Evolutionary conservation across 1,284 basidiomycete genomes (phyloP).

Genomic region (Trametes polyzona): DNA sequence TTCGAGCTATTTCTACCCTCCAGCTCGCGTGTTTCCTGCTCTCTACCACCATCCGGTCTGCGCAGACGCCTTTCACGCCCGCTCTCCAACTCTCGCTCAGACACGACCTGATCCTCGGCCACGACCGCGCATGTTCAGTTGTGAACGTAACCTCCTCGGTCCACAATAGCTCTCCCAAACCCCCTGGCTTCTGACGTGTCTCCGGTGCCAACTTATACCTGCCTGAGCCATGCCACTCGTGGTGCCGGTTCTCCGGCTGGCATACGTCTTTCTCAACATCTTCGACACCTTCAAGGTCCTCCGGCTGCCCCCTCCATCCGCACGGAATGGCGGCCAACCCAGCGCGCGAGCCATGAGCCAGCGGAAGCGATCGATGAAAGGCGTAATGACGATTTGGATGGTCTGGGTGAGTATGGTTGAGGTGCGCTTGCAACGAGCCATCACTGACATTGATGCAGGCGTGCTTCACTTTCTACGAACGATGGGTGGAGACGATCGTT

Average conservation of each 20-base stretch:
- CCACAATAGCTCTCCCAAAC: background rate
- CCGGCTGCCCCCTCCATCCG: slow-evolving; percentile 63
- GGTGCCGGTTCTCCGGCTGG: slow-evolving; percentile 66
- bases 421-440: background rate
- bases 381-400: slow-evolving; percentile 79
- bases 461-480: slow-evolving; percentile 65
- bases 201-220: slow-evolving; percentile 4
- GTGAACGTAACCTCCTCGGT: background rate
- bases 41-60: slow-evolving; percentile 16
- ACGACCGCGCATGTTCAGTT: background rate
- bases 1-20: slow-evolving; percentile 22
- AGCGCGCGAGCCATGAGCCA: slow-evolving; percentile 68
- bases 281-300: slow-evolving; percentile 84
- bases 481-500: slow-evolving; percentile 61
- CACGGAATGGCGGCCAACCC: slow-evolving; percentile 61
- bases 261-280: slow-evolving; percentile 75
- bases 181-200: slow-evolving; percentile 7
- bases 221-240: slow-evolving; percentile 61
- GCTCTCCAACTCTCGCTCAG: background rate
- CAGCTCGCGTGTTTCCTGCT: background rate
- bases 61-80: background rate
- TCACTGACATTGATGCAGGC: slow-evolving; percentile 42
- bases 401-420: slow-evolving; percentile 64
- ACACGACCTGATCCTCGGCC: background rate
- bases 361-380: slow-evolving; percentile 82